Percentiles rank a stretch among this genome's conserved stretches.
These are phyloP conservation scores for Umbelopsis sp. DNA, from an alignment of 371 early-diverging fungal species.

Conservation along the genomic window DNA sequence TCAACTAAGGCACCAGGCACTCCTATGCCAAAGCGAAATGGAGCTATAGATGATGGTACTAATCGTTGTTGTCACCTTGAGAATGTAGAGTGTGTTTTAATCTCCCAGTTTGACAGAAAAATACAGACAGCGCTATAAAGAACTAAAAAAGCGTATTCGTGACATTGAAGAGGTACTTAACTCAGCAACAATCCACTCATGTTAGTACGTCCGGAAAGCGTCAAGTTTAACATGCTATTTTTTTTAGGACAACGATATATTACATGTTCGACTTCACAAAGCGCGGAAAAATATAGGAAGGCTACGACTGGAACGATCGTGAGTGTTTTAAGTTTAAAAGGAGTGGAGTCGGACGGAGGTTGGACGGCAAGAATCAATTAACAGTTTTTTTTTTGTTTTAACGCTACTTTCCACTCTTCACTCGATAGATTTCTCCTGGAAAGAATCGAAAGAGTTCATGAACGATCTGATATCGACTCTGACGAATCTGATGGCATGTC, in stretches of 20 bases:
- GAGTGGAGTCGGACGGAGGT: no score
- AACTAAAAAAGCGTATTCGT: conserved; percentile 61
- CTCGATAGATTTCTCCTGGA: conserved; percentile 29
- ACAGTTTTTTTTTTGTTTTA: not conserved
- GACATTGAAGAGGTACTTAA: conserved; percentile 61
- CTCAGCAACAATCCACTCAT: not conserved
- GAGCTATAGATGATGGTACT: not conserved
- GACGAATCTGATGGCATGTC: conserved; percentile 36
- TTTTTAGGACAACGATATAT: conserved; percentile 48
- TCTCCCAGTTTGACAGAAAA: conserved; percentile 18
- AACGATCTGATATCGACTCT: conserved; percentile 23
- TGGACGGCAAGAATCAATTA: no score
- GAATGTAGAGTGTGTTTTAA: not conserved
- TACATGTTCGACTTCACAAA: conserved; percentile 43
- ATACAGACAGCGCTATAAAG: conserved; percentile 57
- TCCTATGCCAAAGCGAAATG: conserved; percentile 14
- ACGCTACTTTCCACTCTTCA: not conserved
- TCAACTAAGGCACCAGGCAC: conserved; percentile 8
- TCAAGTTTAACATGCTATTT: not conserved
- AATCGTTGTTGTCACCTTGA: not conserved
- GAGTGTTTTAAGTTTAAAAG: conserved; percentile 17
- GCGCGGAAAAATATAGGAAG: conserved; percentile 50
- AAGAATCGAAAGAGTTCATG: conserved; percentile 30
- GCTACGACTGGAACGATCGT: conserved; percentile 51
- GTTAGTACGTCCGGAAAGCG: not conserved